Evolutionary conservation across 192 early-diverging fungal species (phyloP).

Genomic region (Backusella westeae): DNA sequence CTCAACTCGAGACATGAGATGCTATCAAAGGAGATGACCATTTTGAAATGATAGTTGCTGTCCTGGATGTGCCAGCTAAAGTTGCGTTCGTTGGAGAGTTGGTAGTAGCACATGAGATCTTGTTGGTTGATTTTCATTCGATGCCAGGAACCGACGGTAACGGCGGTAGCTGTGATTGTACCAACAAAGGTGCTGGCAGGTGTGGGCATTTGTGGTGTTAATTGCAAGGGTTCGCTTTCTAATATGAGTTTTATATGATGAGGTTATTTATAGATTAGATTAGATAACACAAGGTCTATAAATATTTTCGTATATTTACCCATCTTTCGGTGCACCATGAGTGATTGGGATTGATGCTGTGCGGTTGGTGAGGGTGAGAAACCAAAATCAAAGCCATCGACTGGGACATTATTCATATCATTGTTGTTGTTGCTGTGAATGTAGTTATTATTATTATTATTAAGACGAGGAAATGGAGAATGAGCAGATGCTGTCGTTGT

Average conservation of each 20-base stretch:
- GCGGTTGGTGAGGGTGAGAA: constrained; percentile 6
- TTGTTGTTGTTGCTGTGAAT: not conserved
- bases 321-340: not conserved
- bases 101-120: constrained; percentile 56
- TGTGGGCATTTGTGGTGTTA: not conserved
- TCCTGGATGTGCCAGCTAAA: constrained; percentile 62
- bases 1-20: constrained; percentile 48
- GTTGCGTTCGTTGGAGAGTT: constrained; percentile 35
- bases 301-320: not conserved
- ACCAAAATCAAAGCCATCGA: not conserved
- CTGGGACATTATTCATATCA: not conserved
- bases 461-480: not conserved
- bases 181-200: not conserved
- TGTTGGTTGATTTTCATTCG: constrained; percentile 53
- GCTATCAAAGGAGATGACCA: constrained; percentile 53
- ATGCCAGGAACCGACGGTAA: constrained; percentile 65
- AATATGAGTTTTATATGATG: not conserved
- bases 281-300: not conserved
- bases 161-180: constrained; percentile 46
- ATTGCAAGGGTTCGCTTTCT: constrained; percentile 12
- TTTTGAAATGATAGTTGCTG: constrained; percentile 54
- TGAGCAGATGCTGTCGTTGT: not conserved
- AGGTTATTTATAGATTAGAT: not conserved
- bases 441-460: not conserved
- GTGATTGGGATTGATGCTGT: not conserved